phyloP scores from a whole-genome alignment of 2,329 filamentous ascomycete genomes.

The Ophiocordyceps unilateralis region DNA sequence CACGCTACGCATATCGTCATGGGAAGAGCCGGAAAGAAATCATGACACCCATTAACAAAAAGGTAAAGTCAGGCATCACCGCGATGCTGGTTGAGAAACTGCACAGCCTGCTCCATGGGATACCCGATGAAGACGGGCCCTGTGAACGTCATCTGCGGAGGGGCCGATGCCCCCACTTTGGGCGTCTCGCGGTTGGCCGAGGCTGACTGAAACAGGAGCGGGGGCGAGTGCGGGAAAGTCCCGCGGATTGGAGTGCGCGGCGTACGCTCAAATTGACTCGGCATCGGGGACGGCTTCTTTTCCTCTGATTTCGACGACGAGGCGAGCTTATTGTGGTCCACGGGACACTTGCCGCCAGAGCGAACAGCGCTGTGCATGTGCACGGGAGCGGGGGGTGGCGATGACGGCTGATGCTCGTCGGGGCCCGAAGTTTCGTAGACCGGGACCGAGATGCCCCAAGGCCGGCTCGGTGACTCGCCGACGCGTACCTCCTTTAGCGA shows the following conservation, averaged over 20 bases:
- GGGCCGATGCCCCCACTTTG: conserved; percentile 12
- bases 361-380: conserved; percentile 25
- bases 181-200: conserved; percentile 36
- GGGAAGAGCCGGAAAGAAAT: neutral
- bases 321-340: conserved; percentile 31
- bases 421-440: conserved; percentile 25
- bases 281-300: conserved; percentile 3
- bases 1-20: neutral
- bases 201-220: conserved; percentile 22
- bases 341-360: conserved; percentile 37
- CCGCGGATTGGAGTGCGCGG: conserved; percentile 7
- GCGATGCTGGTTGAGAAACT: conserved; percentile 48
- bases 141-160: conserved; percentile 68
- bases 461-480: conserved; percentile 80
- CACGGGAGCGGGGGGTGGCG: conserved; percentile 40
- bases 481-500: conserved; percentile 79
- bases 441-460: conserved; percentile 82
- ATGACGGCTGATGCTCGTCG: conserved; percentile 25
- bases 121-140: conserved; percentile 93
- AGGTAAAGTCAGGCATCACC: conserved; percentile 8
- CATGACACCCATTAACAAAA: neutral
- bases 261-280: conserved; percentile 3
- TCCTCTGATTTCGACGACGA: conserved; percentile 3
- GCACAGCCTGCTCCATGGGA: conserved; percentile 63
- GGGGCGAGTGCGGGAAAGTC: conserved; percentile 3